Conservation (phyloP, 1,284 basidiomycete genomes). For the Microbotryomycetes sp. region DNA sequence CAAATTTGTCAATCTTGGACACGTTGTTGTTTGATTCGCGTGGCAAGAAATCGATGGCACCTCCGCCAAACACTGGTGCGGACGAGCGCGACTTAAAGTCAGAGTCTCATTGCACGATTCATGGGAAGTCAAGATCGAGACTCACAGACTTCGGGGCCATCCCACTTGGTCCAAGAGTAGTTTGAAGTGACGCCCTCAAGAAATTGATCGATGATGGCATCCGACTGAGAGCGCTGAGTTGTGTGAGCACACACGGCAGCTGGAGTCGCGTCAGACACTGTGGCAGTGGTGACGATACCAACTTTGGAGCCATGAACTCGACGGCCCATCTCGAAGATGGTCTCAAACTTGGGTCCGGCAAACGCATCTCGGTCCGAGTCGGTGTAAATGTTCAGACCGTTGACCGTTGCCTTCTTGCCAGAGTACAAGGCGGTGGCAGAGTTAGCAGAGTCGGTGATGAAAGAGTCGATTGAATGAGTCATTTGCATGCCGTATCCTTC, state of each 20-base stretch:
- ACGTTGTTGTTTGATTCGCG: slow-evolving; percentile 35
- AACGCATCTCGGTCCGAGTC: slow-evolving; percentile 39
- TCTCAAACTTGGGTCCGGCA: slow-evolving; percentile 45
- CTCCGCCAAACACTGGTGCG: slow-evolving; percentile 25
- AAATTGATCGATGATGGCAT: slow-evolving; percentile 43
- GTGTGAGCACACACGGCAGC: slow-evolving; percentile 44
- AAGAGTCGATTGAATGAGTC: slow-evolving; percentile 38
- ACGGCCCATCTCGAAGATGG: slow-evolving; percentile 35
- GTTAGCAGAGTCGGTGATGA: slow-evolving; percentile 46
- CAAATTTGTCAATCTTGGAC: slow-evolving; percentile 40
- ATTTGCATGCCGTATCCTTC: slow-evolving; percentile 36
- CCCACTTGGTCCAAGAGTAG: slow-evolving; percentile 44
- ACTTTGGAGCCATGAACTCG: slow-evolving; percentile 41
- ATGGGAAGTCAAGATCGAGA: too few relatives aligned
- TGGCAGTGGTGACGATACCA: slow-evolving; percentile 46
- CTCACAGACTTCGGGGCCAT: slow-evolving; percentile 39
- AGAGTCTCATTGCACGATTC: background rate
- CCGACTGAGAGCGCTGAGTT: slow-evolving; percentile 40
- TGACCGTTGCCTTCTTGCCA: slow-evolving; percentile 46
- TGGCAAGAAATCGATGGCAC: slow-evolving; percentile 28
- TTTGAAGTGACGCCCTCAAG: slow-evolving; percentile 42
- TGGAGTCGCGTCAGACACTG: slow-evolving; percentile 44
- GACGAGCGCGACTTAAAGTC: background rate
- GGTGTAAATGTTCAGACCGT: slow-evolving; percentile 43
- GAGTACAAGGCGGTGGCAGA: slow-evolving; percentile 46